Percentiles rank a stretch among this genome's conserved stretches.
Evolutionary conservation across 805 yeast genomes (phyloP).

Genomic region (Nakazawaea laoshanensis): DNA sequence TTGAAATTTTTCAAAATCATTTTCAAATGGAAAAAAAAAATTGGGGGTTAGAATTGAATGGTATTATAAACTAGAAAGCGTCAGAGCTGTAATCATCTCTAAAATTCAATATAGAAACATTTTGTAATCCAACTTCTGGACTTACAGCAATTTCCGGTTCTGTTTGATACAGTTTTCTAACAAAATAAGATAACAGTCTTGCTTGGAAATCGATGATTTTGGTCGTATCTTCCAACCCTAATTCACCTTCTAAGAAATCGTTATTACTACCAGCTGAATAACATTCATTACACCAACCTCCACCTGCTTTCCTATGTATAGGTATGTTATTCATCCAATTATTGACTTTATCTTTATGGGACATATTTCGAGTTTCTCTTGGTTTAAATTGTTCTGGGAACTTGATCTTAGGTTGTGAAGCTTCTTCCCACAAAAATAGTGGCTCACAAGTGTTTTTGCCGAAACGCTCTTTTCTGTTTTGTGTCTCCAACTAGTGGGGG

Average conservation of each 20-base stretch:
- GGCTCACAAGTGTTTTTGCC: no score
- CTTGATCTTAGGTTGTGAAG: no score
- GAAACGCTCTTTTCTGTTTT: no score
- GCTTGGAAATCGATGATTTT: slow-evolving; percentile 48
- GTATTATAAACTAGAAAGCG: no score
- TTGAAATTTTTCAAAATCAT: not conserved
- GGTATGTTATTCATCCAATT: slow-evolving; percentile 60
- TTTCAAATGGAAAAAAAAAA: not conserved
- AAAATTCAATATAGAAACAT: no score
- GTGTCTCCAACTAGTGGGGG: no score
- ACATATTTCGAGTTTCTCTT: slow-evolving; percentile 53
- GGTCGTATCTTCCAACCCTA: slow-evolving; percentile 30
- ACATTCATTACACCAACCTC: slow-evolving; percentile 32
- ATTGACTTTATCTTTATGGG: slow-evolving; percentile 54
- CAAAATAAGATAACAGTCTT: slow-evolving; percentile 37
- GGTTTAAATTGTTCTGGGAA: slow-evolving; percentile 54
- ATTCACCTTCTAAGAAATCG: no score
- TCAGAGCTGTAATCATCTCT: no score
- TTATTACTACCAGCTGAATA: slow-evolving; percentile 42
- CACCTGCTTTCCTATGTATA: slow-evolving; percentile 20
- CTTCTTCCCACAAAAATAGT: no score
- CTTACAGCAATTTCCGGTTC: no score
- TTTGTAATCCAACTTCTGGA: no score
- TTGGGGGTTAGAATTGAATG: no score
- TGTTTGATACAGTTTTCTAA: slow-evolving; percentile 32